Percentiles rank a stretch among this genome's conserved stretches.
Evolutionary conservation across 345 rosid genomes (phyloP).

Genomic region (Citrus unshiu): DNA sequence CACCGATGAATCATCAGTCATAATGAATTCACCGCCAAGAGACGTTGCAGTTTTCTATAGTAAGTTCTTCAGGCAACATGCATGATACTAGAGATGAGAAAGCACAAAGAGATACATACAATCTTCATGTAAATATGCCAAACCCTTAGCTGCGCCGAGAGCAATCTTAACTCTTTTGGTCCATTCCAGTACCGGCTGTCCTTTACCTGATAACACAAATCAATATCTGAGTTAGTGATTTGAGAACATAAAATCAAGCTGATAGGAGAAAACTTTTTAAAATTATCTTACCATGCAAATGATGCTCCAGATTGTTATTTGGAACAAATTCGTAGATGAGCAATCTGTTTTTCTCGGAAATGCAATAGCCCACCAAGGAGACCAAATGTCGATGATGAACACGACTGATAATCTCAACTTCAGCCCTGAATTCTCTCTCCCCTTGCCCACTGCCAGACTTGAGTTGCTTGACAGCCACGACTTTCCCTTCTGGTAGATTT

Average conservation of each 20-base stretch:
- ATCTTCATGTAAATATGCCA: slow-evolving; percentile 96
- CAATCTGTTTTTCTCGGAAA: slow-evolving; percentile 58
- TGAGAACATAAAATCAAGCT: not conserved
- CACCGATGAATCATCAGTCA: not conserved
- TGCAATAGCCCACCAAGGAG: slow-evolving; percentile 84
- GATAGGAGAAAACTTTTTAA: not conserved
- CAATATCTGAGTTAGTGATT: not conserved
- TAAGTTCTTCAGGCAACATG: not conserved
- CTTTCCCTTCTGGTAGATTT: slow-evolving; percentile 42
- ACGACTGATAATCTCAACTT: slow-evolving; percentile 91
- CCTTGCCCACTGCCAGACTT: slow-evolving; percentile 97
- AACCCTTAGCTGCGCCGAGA: slow-evolving; percentile 92
- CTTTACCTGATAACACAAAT: slow-evolving; percentile 38
- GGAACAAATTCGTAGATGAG: slow-evolving; percentile 92
- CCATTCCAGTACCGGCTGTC: slow-evolving; percentile 73
- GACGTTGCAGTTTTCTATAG: not conserved
- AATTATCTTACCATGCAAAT: slow-evolving; percentile 66
- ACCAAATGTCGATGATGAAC: slow-evolving; percentile 97
- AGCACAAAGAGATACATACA: slow-evolving; percentile 48
- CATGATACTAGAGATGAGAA: not conserved
- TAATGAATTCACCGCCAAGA: not conserved
- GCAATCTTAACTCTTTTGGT: slow-evolving; percentile 79
- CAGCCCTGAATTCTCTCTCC: slow-evolving; percentile 91
- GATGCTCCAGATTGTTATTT: slow-evolving; percentile 86
- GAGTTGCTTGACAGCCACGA: slow-evolving; percentile 90